Evolutionary conservation across 257 asterid species (phyloP).

Genomic region (Linaria vulgaris): DNA sequence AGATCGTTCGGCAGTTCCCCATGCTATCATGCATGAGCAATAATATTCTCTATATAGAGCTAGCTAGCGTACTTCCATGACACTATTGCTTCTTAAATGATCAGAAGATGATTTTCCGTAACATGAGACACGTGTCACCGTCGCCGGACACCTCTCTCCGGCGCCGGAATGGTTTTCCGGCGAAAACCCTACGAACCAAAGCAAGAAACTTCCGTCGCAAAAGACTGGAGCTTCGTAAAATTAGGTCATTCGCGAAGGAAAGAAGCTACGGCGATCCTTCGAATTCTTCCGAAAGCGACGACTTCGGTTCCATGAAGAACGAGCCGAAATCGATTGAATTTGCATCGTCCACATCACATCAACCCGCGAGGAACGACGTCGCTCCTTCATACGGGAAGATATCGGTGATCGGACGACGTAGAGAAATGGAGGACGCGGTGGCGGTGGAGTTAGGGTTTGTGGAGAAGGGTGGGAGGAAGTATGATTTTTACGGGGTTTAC

Average conservation of each 20-base stretch:
- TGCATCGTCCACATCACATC: too few species aligned
- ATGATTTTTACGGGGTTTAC: slow-evolving; percentile 64
- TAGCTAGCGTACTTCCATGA: too few species aligned
- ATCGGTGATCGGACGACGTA: slow-evolving; percentile 60
- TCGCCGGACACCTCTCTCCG: slow-evolving; percentile 14
- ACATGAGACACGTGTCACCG: background rate
- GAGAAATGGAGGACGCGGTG: slow-evolving; percentile 79
- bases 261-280: slow-evolving; percentile 15
- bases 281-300: background rate
- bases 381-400: slow-evolving; percentile 40
- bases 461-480: slow-evolving; percentile 31
- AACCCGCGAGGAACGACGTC: background rate
- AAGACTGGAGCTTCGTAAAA: slow-evolving; percentile 26
- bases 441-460: slow-evolving; percentile 46
- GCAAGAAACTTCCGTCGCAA: slow-evolving; percentile 26
- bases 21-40: slow-evolving; percentile 23
- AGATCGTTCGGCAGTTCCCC: background rate
- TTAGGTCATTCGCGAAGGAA: slow-evolving; percentile 12
- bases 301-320: too few species aligned
- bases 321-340: background rate
- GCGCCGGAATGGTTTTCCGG: slow-evolving; percentile 2
- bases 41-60: background rate
- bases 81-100: background rate
- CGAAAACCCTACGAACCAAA: too few species aligned
- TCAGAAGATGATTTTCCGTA: slow-evolving; percentile 23